These are phyloP conservation scores for Cladosporium sp. DNA, from an alignment of 2,329 filamentous ascomycete species.

Conservation along the genomic window DNA sequence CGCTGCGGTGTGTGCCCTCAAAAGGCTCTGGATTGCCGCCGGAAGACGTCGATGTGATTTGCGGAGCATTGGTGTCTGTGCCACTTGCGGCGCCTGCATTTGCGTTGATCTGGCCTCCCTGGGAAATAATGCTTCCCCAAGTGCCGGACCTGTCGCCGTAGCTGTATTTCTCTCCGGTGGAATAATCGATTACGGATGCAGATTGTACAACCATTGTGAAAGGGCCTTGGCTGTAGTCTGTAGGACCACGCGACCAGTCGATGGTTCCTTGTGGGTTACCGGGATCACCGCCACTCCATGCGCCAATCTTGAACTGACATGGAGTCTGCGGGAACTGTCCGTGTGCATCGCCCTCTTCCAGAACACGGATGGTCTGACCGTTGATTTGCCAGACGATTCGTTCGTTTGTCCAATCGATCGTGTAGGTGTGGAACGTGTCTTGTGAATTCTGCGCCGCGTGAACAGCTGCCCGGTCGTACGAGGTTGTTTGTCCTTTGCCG, in stretches of 20 bases:
- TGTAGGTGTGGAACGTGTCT: slow-evolving; percentile 78
- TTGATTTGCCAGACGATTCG: slow-evolving; percentile 87
- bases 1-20: slow-evolving; percentile 62
- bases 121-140: slow-evolving; percentile 79
- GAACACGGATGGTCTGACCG: slow-evolving; percentile 72
- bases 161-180: slow-evolving; percentile 79
- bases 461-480: slow-evolving; percentile 86
- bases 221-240: slow-evolving; percentile 79
- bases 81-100: slow-evolving; percentile 56
- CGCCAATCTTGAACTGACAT: slow-evolving; percentile 89
- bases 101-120: slow-evolving; percentile 70
- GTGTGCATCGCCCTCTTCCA: slow-evolving; percentile 69
- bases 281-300: slow-evolving; percentile 89
- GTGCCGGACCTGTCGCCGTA: slow-evolving; percentile 78
- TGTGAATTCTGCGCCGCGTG: slow-evolving; percentile 71
- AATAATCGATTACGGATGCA: slow-evolving; percentile 83
- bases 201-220: slow-evolving; percentile 83
- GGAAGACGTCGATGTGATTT: slow-evolving; percentile 60
- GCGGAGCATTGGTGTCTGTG: slow-evolving; percentile 58
- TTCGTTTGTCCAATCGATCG: slow-evolving; percentile 84
- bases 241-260: slow-evolving; percentile 82
- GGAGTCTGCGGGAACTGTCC: slow-evolving; percentile 90
- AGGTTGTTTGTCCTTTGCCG: slow-evolving; percentile 81
- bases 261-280: slow-evolving; percentile 80
- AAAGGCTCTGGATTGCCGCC: slow-evolving; percentile 68